Percentiles rank a stretch among this genome's conserved stretches.
These are phyloP conservation scores for Beauveria caledonica DNA, from an alignment of 2,329 filamentous ascomycete species.

Conservation along the genomic window DNA sequence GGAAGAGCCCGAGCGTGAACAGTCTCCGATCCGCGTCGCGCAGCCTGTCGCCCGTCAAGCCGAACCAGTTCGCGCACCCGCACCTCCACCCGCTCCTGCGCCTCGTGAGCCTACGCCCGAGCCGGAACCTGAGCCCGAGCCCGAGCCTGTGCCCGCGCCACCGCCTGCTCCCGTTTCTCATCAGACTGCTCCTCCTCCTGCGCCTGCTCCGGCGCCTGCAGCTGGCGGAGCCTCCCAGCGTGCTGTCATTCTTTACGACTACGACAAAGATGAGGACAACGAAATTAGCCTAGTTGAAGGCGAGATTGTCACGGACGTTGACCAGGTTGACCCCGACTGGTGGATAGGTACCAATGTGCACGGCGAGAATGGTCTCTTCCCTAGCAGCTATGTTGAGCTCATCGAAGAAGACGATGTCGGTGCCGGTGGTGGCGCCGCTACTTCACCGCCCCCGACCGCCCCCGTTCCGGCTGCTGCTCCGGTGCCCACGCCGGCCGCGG, in stretches of 20 bases:
- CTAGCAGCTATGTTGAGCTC: conserved; percentile 92
- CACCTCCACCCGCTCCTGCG: conserved; percentile 8
- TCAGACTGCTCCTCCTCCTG: conserved; percentile 4
- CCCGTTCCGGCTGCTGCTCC: conserved; percentile 30
- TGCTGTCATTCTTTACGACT: conserved; percentile 85
- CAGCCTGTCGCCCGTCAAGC: conserved; percentile 66
- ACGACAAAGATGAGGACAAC: conserved; percentile 96
- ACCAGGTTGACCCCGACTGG: conserved; percentile 98
- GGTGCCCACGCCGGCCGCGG: conserved; percentile 28
- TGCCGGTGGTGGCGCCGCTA: conserved; percentile 21
- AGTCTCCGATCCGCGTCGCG: conserved; percentile 76
- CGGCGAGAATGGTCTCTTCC: conserved; percentile 86
- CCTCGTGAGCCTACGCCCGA: conserved; percentile 10
- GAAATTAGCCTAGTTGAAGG: conserved; percentile 88
- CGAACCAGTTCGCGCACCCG: conserved; percentile 7
- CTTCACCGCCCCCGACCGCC: conserved; percentile 25
- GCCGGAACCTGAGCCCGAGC: conserved; percentile 3
- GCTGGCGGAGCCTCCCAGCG: conserved; percentile 37
- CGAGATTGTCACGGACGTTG: conserved; percentile 81
- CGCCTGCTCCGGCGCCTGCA: conserved; percentile 7
- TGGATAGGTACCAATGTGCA: conserved; percentile 88
- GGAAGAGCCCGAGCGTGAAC: conserved; percentile 44
- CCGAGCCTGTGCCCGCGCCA: not conserved
- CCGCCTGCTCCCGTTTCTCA: not conserved
- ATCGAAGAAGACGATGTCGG: conserved; percentile 52